Conservation (phyloP, 108 stramenopile genomes). For the Nitzschia putrida region DNA sequence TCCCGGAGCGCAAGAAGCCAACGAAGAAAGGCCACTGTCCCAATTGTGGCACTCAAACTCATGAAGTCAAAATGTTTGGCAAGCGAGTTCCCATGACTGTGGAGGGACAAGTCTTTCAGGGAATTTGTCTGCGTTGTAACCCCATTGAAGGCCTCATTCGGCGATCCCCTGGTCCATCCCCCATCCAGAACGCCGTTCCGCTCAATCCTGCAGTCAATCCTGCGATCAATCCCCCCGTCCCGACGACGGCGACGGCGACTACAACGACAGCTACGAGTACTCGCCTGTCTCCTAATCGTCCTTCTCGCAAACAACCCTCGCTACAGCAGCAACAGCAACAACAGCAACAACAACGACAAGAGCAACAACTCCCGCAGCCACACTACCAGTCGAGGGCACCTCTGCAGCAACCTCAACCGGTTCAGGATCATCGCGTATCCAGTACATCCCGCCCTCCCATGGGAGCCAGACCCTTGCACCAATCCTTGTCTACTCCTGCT, state of each 20-base stretch:
- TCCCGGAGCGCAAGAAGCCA: conserved; percentile 19
- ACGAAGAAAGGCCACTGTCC: conserved; percentile 38
- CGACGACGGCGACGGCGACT: background rate
- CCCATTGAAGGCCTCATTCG: conserved; percentile 37
- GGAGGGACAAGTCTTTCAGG: conserved; percentile 33
- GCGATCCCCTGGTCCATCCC: background rate
- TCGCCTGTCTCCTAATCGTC: background rate
- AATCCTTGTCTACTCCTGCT: background rate
- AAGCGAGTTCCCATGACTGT: conserved; percentile 41
- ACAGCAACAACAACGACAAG: background rate
- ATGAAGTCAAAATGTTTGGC: conserved; percentile 40
- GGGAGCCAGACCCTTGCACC: background rate
- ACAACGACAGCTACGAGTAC: conserved; percentile 1
- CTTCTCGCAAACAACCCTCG: background rate
- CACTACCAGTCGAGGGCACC: background rate
- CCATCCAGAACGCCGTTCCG: background rate
- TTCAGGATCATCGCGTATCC: too few relatives aligned
- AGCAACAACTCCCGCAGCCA: background rate
- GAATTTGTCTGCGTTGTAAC: conserved; percentile 45
- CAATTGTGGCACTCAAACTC: conserved; percentile 40
- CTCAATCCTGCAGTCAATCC: background rate
- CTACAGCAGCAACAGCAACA: background rate
- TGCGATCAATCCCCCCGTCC: background rate
- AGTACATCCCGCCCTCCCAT: too few relatives aligned
- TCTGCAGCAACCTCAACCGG: background rate